Base-by-base conservation (phyloP, 768 basidiomycete species). In the Crassisporium funariophilum region DNA sequence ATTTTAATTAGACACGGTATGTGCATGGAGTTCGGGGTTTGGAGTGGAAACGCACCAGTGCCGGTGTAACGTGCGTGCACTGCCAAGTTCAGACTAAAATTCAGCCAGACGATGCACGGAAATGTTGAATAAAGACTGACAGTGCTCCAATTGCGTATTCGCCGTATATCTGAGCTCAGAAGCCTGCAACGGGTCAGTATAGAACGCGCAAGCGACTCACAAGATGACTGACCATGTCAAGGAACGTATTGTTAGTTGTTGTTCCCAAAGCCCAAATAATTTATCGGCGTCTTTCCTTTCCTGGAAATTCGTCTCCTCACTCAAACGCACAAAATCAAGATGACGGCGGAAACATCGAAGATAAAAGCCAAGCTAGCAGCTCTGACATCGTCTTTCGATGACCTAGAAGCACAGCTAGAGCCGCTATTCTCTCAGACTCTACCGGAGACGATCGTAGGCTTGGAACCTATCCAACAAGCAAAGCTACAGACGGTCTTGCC, bases 51-150 rank as follows among this genome's bases (percentile, higher is more conserved):
- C 84, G 36, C 55, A 91, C 91, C 93, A 29, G 95, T 99, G 34
- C 95, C 95, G 19, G 92, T 93, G 64, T 97, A 97, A 46, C 95
- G 82, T 57, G 95, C 91, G 65, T 98, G 95, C 53, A 98, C 94
- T 97, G 53, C 17, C 48, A 23, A 46, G 37, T 43, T 46, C 48
- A 51, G 51, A 56, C 38, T 58, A 35, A 49, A 46, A 23, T 36
- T 50, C 36, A 46, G 31, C 52, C 45, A 31, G 50, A 53, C 35
- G 50, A 24, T 41, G 47, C 24, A 24, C 39, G 24, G 25, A 21
- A 20, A 41, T 24, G 17, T 24, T 46, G 38, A 40, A 20, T 44
- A 43, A 17, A 20, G 13, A 78, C 92, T 67, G 59, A 95, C 95
- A 72, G 69, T 97, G 94, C 67, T 97, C 93, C 20, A 95, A 70